phyloP scores from a whole-genome alignment of 2,329 filamentous ascomycete genomes.

The Fusarium redolens region DNA sequence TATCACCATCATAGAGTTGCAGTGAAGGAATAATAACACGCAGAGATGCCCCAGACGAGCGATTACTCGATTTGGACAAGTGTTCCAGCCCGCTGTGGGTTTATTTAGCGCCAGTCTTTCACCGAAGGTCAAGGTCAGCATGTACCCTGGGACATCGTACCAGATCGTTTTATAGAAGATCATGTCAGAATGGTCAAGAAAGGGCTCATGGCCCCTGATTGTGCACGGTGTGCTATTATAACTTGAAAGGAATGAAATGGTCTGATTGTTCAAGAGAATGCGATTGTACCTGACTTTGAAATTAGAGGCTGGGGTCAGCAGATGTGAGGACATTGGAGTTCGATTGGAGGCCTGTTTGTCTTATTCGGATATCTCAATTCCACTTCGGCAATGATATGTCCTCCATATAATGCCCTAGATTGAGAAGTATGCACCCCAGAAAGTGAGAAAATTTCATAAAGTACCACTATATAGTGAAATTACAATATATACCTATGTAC shows the following conservation, averaged over 20 bases:
- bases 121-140: constrained; percentile 5
- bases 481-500: background rate
- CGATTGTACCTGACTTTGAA: background rate
- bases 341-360: constrained; percentile 6
- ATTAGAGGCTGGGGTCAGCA: constrained; percentile 20
- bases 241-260: background rate
- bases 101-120: constrained; percentile 19
- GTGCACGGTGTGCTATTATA: constrained; percentile 2
- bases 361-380: constrained; percentile 11
- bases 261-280: background rate
- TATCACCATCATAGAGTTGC: background rate
- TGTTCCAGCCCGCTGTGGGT: constrained; percentile 9
- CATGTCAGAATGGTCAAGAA: constrained; percentile 2
- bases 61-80: constrained; percentile 36
- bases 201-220: background rate
- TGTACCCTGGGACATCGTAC: constrained; percentile 8
- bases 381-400: background rate
- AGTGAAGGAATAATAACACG: constrained; percentile 6
- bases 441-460: background rate
- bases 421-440: constrained; percentile 1
- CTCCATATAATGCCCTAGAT: background rate
- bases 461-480: constrained; percentile 3
- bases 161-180: background rate
- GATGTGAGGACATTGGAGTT: background rate
- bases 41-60: constrained; percentile 31